Percentiles rank a stretch among this genome's conserved stretches.
These are phyloP conservation scores for Solioccasus polychromus DNA, from an alignment of 768 basidiomycete species.

Conservation along the genomic window DNA sequence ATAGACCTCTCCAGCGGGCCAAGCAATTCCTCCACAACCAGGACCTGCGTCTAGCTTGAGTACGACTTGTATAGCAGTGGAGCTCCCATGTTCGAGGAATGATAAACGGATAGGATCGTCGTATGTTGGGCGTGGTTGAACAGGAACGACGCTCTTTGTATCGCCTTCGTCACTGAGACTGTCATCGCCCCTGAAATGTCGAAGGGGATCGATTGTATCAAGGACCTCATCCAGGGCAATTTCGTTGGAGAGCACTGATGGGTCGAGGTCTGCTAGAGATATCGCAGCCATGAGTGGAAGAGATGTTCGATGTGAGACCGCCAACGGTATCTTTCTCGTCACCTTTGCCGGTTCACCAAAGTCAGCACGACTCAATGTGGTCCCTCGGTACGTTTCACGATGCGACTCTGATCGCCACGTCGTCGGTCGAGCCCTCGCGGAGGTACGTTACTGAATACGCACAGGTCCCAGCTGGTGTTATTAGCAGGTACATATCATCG, in stretches of 20 bases:
- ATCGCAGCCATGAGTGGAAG: constrained; percentile 7
- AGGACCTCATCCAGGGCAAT: constrained; percentile 53
- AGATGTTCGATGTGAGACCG: too few species aligned
- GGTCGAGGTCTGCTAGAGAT: constrained; percentile 5
- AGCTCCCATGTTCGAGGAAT: constrained; percentile 20
- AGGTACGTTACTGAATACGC: too few species aligned
- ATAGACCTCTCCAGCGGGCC: constrained; percentile 87
- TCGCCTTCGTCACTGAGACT: constrained; percentile 23
- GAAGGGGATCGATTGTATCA: constrained; percentile 56
- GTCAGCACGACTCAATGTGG: too few species aligned
- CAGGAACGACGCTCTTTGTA: constrained; percentile 43
- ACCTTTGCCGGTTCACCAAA: too few species aligned
- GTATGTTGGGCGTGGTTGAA: constrained; percentile 49
- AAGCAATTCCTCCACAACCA: constrained; percentile 89
- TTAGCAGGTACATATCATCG: constrained; percentile 1
- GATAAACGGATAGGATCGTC: constrained; percentile 48
- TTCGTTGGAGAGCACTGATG: constrained; percentile 21
- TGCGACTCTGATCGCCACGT: too few species aligned
- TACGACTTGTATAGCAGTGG: constrained; percentile 26
- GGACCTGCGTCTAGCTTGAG: constrained; percentile 76
- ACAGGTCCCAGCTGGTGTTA: background rate
- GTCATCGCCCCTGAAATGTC: constrained; percentile 51
- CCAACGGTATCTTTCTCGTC: too few species aligned
- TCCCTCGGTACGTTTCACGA: too few species aligned
- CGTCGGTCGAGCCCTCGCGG: too few species aligned